Evolutionary conservation across 1,139 yeast genomes (phyloP).

Genomic region (Pichia sp.): DNA sequence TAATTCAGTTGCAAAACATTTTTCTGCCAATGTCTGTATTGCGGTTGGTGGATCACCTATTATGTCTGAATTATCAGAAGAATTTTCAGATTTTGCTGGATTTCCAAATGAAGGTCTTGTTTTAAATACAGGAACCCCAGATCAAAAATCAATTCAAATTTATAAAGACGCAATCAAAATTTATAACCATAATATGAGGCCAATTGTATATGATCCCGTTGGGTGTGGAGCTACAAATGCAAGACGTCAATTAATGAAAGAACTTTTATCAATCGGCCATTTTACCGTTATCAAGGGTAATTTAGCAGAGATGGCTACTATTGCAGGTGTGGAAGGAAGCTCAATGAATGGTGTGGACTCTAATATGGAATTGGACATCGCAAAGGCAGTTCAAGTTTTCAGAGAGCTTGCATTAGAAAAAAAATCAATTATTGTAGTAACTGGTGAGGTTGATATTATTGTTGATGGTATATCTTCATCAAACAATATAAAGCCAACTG

Average conservation of each 20-base stretch:
- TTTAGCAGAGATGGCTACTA: slow-evolving; percentile 65
- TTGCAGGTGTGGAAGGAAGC: slow-evolving; percentile 33
- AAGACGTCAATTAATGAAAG: slow-evolving; percentile 44
- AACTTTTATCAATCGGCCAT: slow-evolving; percentile 51
- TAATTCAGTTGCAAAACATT: slow-evolving; percentile 81
- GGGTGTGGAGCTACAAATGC: slow-evolving; percentile 79
- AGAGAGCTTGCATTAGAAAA: slow-evolving; percentile 47
- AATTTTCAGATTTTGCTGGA: slow-evolving; percentile 60
- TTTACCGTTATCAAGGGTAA: slow-evolving; percentile 80
- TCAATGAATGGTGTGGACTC: slow-evolving; percentile 87
- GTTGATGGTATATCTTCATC: slow-evolving; percentile 36
- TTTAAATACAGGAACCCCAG: slow-evolving; percentile 76
- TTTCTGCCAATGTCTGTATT: slow-evolving; percentile 83
- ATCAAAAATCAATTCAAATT: slow-evolving; percentile 31
- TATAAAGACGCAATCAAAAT: slow-evolving; percentile 48
- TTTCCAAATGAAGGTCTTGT: slow-evolving; percentile 52
- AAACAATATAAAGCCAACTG: slow-evolving; percentile 26
- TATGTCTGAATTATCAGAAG: slow-evolving; percentile 76
- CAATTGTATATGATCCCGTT: slow-evolving; percentile 83
- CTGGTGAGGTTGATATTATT: slow-evolving; percentile 50
- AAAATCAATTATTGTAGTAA: slow-evolving; percentile 64
- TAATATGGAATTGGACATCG: slow-evolving; percentile 28
- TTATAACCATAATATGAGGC: slow-evolving; percentile 53
- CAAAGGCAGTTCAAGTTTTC: slow-evolving; percentile 35
- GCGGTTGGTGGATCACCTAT: slow-evolving; percentile 87